A percentile compares a stretch with the other conserved stretches of the same genome.
phyloP scores from a whole-genome alignment of 1,284 basidiomycete genomes.

The Trichosporon ovoides region DNA sequence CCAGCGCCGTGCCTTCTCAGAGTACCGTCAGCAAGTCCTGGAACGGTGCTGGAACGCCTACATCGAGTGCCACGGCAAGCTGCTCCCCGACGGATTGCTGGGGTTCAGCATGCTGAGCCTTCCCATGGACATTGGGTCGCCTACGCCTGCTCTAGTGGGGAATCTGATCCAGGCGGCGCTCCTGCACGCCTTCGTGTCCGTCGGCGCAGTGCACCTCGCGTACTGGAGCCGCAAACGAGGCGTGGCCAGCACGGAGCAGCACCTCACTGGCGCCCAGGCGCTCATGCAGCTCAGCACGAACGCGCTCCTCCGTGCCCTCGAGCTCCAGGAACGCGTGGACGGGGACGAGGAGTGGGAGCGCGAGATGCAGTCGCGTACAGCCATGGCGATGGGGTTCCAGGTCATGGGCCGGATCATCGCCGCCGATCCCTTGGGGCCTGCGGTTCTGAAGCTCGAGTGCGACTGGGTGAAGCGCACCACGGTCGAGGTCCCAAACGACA shows the following conservation, averaged over 20 bases:
- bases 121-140: not conserved
- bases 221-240: conserved; percentile 12
- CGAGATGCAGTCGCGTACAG: conserved; percentile 7
- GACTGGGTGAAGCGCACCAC: not conserved
- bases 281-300: conserved; percentile 9
- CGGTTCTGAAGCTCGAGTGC: conserved; percentile 5
- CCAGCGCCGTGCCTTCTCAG: conserved; percentile 9
- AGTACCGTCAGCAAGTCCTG: conserved; percentile 11
- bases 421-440: conserved; percentile 4
- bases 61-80: conserved; percentile 13
- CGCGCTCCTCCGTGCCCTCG: conserved; percentile 7
- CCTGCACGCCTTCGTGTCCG: conserved; percentile 11
- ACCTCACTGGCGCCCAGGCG: conserved; percentile 4
- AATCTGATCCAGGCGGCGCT: conserved; percentile 9
- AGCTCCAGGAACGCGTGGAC: not conserved
- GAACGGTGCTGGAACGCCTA: conserved; percentile 16
- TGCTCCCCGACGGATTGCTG: not conserved
- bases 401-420: conserved; percentile 4
- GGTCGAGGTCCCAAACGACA: not conserved
- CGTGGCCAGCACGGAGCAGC: conserved; percentile 6
- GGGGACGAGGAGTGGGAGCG: conserved; percentile 11
- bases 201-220: conserved; percentile 11
- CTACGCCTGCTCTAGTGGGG: not conserved
- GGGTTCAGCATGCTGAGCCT: conserved; percentile 2
- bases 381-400: conserved; percentile 4